Conservation (phyloP, 208 protist species). For the Trypanosoma mega region DNA sequence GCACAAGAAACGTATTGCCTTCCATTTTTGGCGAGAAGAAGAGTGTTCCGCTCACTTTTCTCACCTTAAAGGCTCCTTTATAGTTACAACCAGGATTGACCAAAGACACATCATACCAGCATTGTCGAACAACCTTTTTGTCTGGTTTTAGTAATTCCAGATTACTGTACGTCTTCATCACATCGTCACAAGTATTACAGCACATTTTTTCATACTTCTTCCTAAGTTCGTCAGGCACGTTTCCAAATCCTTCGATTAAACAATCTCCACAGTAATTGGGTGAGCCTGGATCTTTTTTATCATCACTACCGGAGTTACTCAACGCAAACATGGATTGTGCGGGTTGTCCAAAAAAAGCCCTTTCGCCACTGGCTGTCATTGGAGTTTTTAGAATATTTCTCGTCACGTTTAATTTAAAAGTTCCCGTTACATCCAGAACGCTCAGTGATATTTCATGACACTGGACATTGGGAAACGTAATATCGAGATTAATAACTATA, state of each 20-base stretch:
- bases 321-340: conserved; percentile 3
- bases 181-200: conserved; percentile 73
- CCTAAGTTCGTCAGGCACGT: not conserved
- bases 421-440: conserved; percentile 60
- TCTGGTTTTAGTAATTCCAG: conserved; percentile 23
- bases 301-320: conserved; percentile 5
- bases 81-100: conserved; percentile 72
- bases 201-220: conserved; percentile 25
- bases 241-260: conserved; percentile 19
- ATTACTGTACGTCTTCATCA: conserved; percentile 33
- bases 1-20: conserved; percentile 27
- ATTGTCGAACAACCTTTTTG: conserved; percentile 54
- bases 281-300: conserved; percentile 6
- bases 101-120: conserved; percentile 46
- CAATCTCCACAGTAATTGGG: conserved; percentile 42
- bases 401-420: conserved; percentile 52
- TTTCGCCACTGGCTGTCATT: conserved; percentile 21
- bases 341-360: conserved; percentile 31
- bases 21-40: conserved; percentile 59
- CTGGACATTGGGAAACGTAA: conserved; percentile 58
- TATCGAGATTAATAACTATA: conserved; percentile 75
- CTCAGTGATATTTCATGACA: conserved; percentile 78
- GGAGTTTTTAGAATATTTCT: conserved; percentile 58
- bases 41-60: conserved; percentile 81
- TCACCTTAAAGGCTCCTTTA: conserved; percentile 62